Evolutionary conservation across 1,139 yeast genomes (phyloP).

Genomic region (Taiozyma onychis): DNA sequence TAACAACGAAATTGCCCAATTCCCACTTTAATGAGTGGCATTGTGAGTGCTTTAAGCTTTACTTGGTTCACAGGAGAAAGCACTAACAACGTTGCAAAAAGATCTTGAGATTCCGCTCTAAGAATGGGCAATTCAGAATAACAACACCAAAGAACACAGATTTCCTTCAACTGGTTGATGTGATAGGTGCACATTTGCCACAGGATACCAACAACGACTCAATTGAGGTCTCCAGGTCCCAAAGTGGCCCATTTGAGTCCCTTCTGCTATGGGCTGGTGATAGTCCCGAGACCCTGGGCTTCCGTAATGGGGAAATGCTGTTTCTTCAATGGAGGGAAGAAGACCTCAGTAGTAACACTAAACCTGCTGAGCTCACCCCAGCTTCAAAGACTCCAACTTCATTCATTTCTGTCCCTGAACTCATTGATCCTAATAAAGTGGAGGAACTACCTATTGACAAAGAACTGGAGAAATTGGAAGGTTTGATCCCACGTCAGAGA

Average conservation of each 20-base stretch:
- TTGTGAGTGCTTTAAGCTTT: not conserved
- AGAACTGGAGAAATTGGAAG: slow-evolving; percentile 59
- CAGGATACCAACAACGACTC: slow-evolving; percentile 17
- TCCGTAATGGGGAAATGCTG: slow-evolving; percentile 82
- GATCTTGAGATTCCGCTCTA: slow-evolving; percentile 70
- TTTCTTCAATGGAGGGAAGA: slow-evolving; percentile 40
- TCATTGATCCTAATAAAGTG: slow-evolving; percentile 1
- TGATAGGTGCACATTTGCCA: slow-evolving; percentile 23
- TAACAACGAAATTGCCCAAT: too few relatives aligned
- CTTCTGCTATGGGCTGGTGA: slow-evolving; percentile 39
- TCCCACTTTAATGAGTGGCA: not conserved
- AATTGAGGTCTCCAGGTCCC: slow-evolving; percentile 39
- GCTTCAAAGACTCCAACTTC: not conserved
- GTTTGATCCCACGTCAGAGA: slow-evolving; percentile 61
- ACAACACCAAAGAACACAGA: slow-evolving; percentile 39
- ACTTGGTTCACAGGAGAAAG: not conserved
- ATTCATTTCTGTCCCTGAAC: not conserved
- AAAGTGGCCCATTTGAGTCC: slow-evolving; percentile 44
- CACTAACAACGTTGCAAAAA: slow-evolving; percentile 7
- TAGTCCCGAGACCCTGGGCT: slow-evolving; percentile 47
- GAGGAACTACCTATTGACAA: slow-evolving; percentile 60
- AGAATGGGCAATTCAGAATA: slow-evolving; percentile 76
- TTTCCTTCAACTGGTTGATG: slow-evolving; percentile 43
- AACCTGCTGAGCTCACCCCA: not conserved
- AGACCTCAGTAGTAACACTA: not conserved